Conservation (phyloP, 192 early-diverging fungal species). For the Coemansia guatemalensis region DNA sequence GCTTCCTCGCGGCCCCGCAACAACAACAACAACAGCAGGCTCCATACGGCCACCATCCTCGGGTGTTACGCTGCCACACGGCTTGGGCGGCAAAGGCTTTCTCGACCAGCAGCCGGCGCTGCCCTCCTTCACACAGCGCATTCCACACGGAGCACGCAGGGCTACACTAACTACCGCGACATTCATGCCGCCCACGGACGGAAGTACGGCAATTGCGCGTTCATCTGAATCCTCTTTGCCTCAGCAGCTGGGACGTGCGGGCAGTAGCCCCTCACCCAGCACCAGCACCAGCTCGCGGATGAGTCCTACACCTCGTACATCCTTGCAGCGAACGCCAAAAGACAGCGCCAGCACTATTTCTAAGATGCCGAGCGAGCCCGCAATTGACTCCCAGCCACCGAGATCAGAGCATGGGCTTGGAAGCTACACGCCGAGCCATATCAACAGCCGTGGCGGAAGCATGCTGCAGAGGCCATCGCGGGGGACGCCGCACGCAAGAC, state of each 20-base stretch:
- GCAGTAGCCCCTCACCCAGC: slow-evolving; percentile 30
- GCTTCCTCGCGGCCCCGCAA: slow-evolving; percentile 38
- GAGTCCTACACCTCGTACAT: not conserved
- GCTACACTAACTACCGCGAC: slow-evolving; percentile 39
- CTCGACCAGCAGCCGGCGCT: slow-evolving; percentile 24
- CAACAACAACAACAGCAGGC: slow-evolving; percentile 12
- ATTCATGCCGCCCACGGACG: slow-evolving; percentile 25
- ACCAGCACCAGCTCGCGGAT: slow-evolving; percentile 11
- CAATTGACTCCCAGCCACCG: not conserved
- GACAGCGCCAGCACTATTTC: slow-evolving; percentile 7
- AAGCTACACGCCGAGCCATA: not conserved
- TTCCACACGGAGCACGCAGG: slow-evolving; percentile 20
- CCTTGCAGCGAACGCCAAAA: not conserved
- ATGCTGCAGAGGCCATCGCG: not conserved
- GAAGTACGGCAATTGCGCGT: slow-evolving; percentile 13
- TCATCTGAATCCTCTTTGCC: slow-evolving; percentile 36
- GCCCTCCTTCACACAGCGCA: slow-evolving; percentile 39
- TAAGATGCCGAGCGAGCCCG: not conserved
- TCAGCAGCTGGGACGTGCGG: slow-evolving; percentile 13
- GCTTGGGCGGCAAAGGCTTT: slow-evolving; percentile 21
- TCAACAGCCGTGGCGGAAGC: not conserved
- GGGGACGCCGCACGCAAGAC: not conserved
- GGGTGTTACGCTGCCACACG: slow-evolving; percentile 37
- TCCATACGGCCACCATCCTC: slow-evolving; percentile 38
- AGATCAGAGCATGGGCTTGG: not conserved